A percentile compares a stretch with the other conserved stretches of the same genome.
These are phyloP conservation scores for Aspergillus bertholletiae DNA, from an alignment of 495 filamentous ascomycete species.

Conservation along the genomic window DNA sequence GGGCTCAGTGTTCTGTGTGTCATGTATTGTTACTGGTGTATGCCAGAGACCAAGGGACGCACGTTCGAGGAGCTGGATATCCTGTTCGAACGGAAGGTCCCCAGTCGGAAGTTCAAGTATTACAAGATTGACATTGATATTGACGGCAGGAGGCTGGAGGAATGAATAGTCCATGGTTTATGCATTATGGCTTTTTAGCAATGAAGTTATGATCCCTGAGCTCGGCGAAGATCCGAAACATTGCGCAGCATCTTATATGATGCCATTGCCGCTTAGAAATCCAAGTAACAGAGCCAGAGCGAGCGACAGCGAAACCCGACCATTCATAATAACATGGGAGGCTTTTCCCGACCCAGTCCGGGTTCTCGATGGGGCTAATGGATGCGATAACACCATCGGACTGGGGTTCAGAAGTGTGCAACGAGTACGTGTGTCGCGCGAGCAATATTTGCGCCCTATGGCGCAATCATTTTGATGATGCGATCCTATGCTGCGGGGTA, in stretches of 20 bases:
- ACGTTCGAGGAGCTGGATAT: constrained; percentile 59
- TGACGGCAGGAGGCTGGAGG: constrained; percentile 7
- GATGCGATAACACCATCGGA: not conserved
- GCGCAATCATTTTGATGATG: not conserved
- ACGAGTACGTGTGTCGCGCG: not conserved
- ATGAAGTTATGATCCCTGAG: too few relatives aligned
- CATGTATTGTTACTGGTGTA: constrained; percentile 48
- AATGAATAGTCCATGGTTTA: constrained; percentile 2
- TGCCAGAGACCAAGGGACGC: constrained; percentile 60
- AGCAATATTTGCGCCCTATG: not conserved
- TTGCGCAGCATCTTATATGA: not conserved
- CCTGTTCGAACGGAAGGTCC: constrained; percentile 48
- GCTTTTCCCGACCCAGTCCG: not conserved
- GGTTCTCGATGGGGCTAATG: not conserved
- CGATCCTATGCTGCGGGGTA: not conserved
- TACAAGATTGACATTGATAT: constrained; percentile 20
- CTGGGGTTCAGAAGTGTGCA: not conserved
- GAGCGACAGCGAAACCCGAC: not conserved
- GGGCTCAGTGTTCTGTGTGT: constrained; percentile 42
- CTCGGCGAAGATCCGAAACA: too few relatives aligned
- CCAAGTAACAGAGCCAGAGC: not conserved
- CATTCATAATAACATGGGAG: not conserved
- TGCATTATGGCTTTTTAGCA: too few relatives aligned
- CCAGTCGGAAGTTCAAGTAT: constrained; percentile 26
- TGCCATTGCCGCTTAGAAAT: not conserved